phyloP scores from a whole-genome alignment of 2,329 filamentous ascomycete species.

The Karstenula rhodostoma region DNA sequence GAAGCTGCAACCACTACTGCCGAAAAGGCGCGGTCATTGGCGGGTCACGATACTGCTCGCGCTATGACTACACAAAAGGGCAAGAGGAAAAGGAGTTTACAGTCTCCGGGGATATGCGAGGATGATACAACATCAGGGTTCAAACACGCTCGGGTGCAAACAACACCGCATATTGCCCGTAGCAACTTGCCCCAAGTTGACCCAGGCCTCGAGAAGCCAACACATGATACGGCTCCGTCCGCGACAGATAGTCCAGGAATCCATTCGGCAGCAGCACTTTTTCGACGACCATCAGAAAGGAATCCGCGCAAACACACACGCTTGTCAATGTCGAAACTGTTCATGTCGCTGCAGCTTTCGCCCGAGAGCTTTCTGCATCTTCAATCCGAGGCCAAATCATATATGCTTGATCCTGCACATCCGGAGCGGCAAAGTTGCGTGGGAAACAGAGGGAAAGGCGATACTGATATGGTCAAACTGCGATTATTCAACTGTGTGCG shows the following conservation, averaged over 20 bases:
- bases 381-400: slow-evolving; percentile 63
- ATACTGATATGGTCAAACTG: slow-evolving; percentile 65
- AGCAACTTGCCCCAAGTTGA: slow-evolving; percentile 39
- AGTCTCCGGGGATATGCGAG: neutral
- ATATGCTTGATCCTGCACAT: slow-evolving; percentile 64
- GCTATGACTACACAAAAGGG: slow-evolving; percentile 27
- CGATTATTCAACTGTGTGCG: slow-evolving; percentile 65
- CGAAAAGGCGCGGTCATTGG: slow-evolving; percentile 9
- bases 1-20: slow-evolving; percentile 49
- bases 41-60: slow-evolving; percentile 25
- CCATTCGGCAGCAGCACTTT: slow-evolving; percentile 62
- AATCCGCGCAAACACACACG: slow-evolving; percentile 65
- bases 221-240: too few relatives aligned
- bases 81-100: slow-evolving; percentile 38
- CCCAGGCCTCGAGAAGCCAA: neutral
- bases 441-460: slow-evolving; percentile 63
- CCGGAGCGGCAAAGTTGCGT: slow-evolving; percentile 66
- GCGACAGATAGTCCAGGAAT: slow-evolving; percentile 58
- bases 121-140: neutral
- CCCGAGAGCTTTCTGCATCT: slow-evolving; percentile 65
- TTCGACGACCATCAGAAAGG: slow-evolving; percentile 52
- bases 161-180: slow-evolving; percentile 21
- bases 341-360: slow-evolving; percentile 63
- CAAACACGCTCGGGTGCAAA: slow-evolving; percentile 13
- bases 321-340: slow-evolving; percentile 66